phyloP scores from a whole-genome alignment of 805 yeast genomes.

The Wickerhamomyces subpelliculosus region DNA sequence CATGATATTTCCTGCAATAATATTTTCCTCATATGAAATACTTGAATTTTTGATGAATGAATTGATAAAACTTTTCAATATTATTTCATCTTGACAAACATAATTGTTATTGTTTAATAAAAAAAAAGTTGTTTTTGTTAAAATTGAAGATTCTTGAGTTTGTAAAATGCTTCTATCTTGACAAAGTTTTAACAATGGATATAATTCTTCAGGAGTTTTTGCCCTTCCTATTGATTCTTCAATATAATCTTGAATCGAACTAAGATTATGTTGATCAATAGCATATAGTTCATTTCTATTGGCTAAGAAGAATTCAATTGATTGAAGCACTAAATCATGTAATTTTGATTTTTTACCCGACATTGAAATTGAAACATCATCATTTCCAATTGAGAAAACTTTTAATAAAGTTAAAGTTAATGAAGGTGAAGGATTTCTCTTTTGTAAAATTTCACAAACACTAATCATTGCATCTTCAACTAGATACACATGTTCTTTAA shows the following conservation, averaged over 20 bases:
- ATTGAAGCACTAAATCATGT: not conserved
- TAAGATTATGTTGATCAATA: not conserved
- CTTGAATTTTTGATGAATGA: not conserved
- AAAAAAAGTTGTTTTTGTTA: not conserved
- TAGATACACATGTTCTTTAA: conserved; percentile 3
- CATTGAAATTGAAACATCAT: no score
- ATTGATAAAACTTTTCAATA: not conserved
- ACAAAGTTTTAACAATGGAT: not conserved
- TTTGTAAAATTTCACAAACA: not conserved
- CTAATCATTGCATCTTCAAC: not conserved
- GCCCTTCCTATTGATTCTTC: not conserved
- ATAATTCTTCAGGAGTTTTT: not conserved
- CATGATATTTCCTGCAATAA: not conserved
- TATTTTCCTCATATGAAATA: not conserved
- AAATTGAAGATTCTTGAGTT: not conserved
- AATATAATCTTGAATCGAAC: not conserved
- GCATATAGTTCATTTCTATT: not conserved
- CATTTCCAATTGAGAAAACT: not conserved
- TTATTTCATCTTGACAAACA: not conserved
- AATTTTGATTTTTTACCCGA: no score
- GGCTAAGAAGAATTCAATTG: not conserved
- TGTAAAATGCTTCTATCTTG: not conserved
- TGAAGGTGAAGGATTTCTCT: not conserved
- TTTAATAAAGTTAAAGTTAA: not conserved
- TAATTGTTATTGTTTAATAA: not conserved